Conservation (phyloP, 805 yeast genomes). For the Saccharomycopsis malanga region DNA sequence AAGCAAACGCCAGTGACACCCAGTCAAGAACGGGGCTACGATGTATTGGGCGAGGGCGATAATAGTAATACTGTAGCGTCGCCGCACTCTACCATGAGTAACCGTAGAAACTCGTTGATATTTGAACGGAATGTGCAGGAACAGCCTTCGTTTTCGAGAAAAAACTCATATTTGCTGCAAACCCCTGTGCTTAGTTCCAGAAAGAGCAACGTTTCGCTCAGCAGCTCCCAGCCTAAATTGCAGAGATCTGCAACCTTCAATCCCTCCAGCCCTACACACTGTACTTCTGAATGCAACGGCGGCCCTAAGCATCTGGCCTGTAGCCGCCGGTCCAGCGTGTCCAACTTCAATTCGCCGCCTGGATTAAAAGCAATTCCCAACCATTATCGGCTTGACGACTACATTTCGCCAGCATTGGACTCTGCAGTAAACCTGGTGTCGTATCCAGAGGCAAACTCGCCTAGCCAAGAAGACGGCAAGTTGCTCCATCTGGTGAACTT, state of each 20-base stretch:
- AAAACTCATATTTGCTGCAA: slow-evolving; percentile 11
- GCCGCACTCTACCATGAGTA: background rate
- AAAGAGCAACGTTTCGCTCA: slow-evolving; percentile 8
- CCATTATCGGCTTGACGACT: slow-evolving; percentile 20
- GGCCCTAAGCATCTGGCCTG: too few species aligned
- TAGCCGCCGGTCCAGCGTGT: slow-evolving; percentile 1
- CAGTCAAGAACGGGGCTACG: background rate
- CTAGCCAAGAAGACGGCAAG: background rate
- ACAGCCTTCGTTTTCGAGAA: slow-evolving; percentile 18
- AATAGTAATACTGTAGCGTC: too few species aligned
- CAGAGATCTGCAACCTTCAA: slow-evolving; percentile 1
- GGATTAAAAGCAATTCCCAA: slow-evolving; percentile 17
- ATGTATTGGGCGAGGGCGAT: background rate
- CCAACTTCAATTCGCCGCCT: slow-evolving; percentile 6
- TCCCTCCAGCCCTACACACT: slow-evolving; percentile 7
- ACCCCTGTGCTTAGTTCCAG: background rate
- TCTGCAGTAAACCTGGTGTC: slow-evolving; percentile 5
- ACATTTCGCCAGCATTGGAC: slow-evolving; percentile 19
- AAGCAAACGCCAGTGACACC: slow-evolving; percentile 15
- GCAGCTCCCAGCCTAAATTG: background rate
- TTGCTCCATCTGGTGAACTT: background rate
- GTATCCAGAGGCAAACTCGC: background rate
- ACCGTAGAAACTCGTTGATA: slow-evolving; percentile 12
- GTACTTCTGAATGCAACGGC: background rate
- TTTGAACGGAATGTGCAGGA: slow-evolving; percentile 22